Evolutionary conservation across 371 early-diverging fungal genomes (phyloP), one percentile per base, ranked within the genome.

Genomic region (Mortierella sp.): DNA sequence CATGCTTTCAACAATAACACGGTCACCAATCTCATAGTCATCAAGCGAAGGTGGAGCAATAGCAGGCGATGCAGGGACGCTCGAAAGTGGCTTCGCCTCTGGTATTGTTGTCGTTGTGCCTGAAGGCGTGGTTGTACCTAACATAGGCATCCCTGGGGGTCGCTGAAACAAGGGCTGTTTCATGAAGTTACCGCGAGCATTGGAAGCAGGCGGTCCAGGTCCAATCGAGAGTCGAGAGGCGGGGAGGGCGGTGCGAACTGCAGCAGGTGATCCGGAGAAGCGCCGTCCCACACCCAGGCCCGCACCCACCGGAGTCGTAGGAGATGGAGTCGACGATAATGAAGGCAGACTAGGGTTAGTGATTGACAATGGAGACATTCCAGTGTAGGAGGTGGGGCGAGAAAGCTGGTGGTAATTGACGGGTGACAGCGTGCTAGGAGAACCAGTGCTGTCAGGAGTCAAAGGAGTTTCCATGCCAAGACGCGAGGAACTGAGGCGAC

Each of bases 1-100:
- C 80, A 90, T 86, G 19, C 89, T 85, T 21, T 91, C 90, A 0
- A 93, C 91, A 43, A 83, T 79, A 3, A 94, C 91, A n/a, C 88
- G 78, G 17, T 88, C 88, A 10, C 89, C 90, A 39, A 87, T 64
- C 58, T 68, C 65, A 45, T 60, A 76, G 50, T 76, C 54, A 50
- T 76, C 76, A 21, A 76, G 57, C 19, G 76, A 76, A 12, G 76
- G 76, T 13, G 76, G 76, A 22, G 54, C 63, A 25, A 72, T 41
- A 4, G 55, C 59, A 43, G 54, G 14, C 7, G 73, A 28, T 4
- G 52, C 67, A 21, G 67, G 60, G 27, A 67, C 41, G 0, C 56
- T 40, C 34, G 62, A 14, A 27, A 60, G 53, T 16, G 50, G 56
- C 43, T 41, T 64, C 22, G 37, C 57, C 31, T 22, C 47, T 14